Evolutionary conservation across 192 early-diverging fungal species (phyloP), one percentile per base, ranked within the genome.

Genomic region (Fimicolochytrium jonesii): DNA sequence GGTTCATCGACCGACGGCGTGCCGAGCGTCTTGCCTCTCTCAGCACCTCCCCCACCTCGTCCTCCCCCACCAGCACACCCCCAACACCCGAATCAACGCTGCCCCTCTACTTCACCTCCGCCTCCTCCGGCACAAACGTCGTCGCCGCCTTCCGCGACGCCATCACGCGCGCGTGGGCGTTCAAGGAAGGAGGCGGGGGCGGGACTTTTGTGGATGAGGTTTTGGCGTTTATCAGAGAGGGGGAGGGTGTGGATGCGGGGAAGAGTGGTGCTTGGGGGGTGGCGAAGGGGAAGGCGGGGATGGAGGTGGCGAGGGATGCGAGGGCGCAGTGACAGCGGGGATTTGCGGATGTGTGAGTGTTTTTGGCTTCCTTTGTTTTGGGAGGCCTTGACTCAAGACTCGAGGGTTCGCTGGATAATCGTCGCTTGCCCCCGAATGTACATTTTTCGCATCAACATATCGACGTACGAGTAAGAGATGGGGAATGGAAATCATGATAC

Each of bases 111-210:
- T 67, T 73, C 37, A 68, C 68, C 44, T 78, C 75, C 6, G 80
- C 82, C 15, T 69, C 67, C 15, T 77, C 80, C 51, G 82, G 82
- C 6, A 77, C 77, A 10, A 85, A 85, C 49, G 82, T 85, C 9
- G 82, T 85, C 4, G 33, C 69, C n/a, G 70, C 74, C 31, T 85
- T 85, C 57, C 51, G 65, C 36, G 77, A 77, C 33, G 78, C 78
- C 9, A 72, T 85, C 31, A 36, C 48, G 39, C 59, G 68, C 30
- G 82, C 76, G 7, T 56, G 71, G 3, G 28, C 10, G 44, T 85
- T 74, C 56, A 82, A 78, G 37, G 35, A 55, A n/a, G 63, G 67
- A 11, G 62, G 39, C 0, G 63, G 44, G 5, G 59, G 51, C 0
- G 78, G 63, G 0, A 73, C 68, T 23, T 76, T 80, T 73, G 74